Evolutionary conservation across 2,329 filamentous ascomycete genomes (phyloP).

Genomic region (Aspergillus costaricaensis): DNA sequence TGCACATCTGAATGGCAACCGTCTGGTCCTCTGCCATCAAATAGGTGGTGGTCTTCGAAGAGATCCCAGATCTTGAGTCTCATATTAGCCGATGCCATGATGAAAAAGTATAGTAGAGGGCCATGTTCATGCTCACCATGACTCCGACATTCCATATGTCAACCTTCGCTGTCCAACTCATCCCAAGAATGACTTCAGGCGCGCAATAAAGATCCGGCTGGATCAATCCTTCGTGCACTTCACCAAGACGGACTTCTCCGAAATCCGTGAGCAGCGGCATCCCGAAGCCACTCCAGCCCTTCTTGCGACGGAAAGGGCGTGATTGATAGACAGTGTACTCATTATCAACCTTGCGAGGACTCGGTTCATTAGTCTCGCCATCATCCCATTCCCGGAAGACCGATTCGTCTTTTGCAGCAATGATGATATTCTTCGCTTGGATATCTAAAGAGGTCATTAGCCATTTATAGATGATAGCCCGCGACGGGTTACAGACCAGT

Average conservation of each 20-base stretch:
- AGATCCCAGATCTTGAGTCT: conserved; percentile 17
- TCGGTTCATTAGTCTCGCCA: conserved; percentile 22
- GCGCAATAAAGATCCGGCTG: conserved; percentile 31
- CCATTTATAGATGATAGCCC: background rate
- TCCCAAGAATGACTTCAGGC: conserved; percentile 30
- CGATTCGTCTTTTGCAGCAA: conserved; percentile 25
- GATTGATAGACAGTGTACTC: conserved; percentile 26
- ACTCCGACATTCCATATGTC: conserved; percentile 35
- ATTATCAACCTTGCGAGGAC: conserved; percentile 26
- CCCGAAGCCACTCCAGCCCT: conserved; percentile 14
- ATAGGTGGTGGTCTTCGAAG: conserved; percentile 21
- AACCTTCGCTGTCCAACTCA: conserved; percentile 27
- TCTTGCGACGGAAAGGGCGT: conserved; percentile 13
- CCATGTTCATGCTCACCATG: conserved; percentile 16
- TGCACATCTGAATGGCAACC: conserved; percentile 14
- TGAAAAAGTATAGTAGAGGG: no score
- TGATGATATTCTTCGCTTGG: conserved; percentile 31
- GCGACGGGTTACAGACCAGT: conserved; percentile 16
- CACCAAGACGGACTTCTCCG: conserved; percentile 25
- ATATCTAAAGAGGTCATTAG: conserved; percentile 24
- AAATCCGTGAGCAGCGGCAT: conserved; percentile 30
- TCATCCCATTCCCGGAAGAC: conserved; percentile 28
- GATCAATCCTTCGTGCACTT: conserved; percentile 20
- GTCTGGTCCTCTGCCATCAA: conserved; percentile 14
- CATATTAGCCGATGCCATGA: no score